Percentiles rank a stretch among this genome's conserved stretches.
Conservation (phyloP, 129 eudicot species). For the Pittosporum tobira region DNA sequence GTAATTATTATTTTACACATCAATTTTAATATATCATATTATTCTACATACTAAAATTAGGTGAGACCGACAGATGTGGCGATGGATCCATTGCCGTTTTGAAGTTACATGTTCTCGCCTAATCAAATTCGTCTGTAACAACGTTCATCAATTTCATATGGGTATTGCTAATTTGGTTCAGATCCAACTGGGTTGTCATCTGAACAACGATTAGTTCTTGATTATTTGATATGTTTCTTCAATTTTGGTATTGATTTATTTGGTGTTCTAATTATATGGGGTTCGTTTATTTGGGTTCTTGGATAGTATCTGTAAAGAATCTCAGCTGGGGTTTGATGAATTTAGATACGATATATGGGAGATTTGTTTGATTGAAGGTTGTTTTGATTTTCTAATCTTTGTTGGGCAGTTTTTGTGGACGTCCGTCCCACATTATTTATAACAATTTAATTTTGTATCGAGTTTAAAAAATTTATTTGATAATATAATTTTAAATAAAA, state of each 20-base stretch:
- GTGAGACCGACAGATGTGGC: no score
- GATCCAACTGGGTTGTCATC: no score
- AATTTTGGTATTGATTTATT: constrained; percentile 4
- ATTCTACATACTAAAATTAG: no score
- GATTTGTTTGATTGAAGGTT: constrained; percentile 21
- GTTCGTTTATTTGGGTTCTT: constrained; percentile 4
- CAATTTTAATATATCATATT: no score
- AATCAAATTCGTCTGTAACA: neutral
- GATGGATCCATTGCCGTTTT: no score
- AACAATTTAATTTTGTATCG: no score
- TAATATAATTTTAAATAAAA: no score
- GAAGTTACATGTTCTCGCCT: constrained; percentile 25
- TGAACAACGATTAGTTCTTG: neutral
- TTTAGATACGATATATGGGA: no score
- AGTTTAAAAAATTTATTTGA: no score
- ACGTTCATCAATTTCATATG: constrained; percentile 7
- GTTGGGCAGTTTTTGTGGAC: constrained; percentile 33
- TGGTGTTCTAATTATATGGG: neutral
- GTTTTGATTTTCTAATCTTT: constrained; percentile 12
- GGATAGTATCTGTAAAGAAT: neutral
- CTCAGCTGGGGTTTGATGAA: neutral
- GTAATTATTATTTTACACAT: no score
- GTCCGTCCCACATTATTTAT: no score
- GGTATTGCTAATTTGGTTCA: constrained; percentile 7
- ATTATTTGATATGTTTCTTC: no score